Percentiles rank a stretch among this genome's conserved stretches.
Conservation (phyloP, 1,139 yeast species). For the Taphrina communis region DNA sequence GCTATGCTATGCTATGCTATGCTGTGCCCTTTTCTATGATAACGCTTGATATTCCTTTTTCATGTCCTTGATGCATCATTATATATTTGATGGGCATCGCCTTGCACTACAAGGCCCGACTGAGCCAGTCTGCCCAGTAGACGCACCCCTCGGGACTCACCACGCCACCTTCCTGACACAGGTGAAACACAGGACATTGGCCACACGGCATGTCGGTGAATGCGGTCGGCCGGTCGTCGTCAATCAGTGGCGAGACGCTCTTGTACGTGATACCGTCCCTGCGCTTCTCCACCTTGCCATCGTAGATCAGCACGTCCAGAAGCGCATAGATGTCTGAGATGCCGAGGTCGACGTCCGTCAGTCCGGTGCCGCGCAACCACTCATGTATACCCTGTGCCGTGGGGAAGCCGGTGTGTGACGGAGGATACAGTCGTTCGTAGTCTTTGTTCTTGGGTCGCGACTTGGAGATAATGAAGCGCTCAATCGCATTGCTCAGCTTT, state of each 20-base stretch:
- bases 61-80: too few species aligned
- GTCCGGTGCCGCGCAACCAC: constrained; percentile 71
- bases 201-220: constrained; percentile 53
- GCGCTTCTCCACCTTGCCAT: constrained; percentile 77
- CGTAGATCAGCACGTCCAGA: constrained; percentile 86
- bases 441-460: constrained; percentile 41
- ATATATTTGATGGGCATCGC: too few species aligned
- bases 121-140: constrained; percentile 53
- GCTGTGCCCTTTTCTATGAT: too few species aligned
- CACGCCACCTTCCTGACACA: constrained; percentile 51
- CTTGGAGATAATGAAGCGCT: constrained; percentile 81
- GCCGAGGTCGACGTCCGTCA: constrained; percentile 77
- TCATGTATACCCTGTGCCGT: constrained; percentile 73
- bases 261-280: constrained; percentile 55
- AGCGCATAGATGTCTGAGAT: constrained; percentile 75
- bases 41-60: too few species aligned
- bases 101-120: neutral
- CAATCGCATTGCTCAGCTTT: constrained; percentile 77
- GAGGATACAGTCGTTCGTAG: constrained; percentile 53
- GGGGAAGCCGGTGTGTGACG: constrained; percentile 63
- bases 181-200: constrained; percentile 50
- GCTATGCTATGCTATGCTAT: too few species aligned
- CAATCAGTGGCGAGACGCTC: constrained; percentile 49
- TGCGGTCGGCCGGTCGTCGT: constrained; percentile 50
- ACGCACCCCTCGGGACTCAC: constrained; percentile 52